phyloP scores from a whole-genome alignment of 257 asterid genomes.

The Rhazya stricta region DNA sequence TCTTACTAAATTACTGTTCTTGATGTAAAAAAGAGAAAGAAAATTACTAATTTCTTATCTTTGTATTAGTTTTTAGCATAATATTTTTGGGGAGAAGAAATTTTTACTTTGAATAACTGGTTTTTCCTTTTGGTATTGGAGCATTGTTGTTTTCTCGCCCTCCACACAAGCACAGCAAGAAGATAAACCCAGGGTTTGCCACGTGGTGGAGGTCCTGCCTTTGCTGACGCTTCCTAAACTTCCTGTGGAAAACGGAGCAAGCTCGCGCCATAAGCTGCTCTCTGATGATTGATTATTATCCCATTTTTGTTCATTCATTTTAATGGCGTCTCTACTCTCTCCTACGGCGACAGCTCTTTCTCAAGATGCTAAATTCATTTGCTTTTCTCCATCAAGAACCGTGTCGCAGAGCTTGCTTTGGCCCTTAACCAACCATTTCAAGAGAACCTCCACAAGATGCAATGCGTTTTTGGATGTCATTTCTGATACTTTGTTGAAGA shows the following conservation, averaged over 20 bases:
- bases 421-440: slow-evolving; percentile 24
- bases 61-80: too few species aligned
- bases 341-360: slow-evolving; percentile 29
- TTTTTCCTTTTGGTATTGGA: not conserved
- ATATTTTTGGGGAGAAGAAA: not conserved
- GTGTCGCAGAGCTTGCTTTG: slow-evolving; percentile 14
- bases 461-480: slow-evolving; percentile 47
- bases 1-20: too few species aligned
- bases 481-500: slow-evolving; percentile 30
- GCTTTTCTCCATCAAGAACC: slow-evolving; percentile 24
- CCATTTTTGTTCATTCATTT: not conserved
- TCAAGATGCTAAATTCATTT: slow-evolving; percentile 40
- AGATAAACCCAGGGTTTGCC: slow-evolving; percentile 46
- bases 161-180: slow-evolving; percentile 41
- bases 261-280: slow-evolving; percentile 7
- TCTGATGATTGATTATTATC: slow-evolving; percentile 1
- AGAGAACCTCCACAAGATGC: slow-evolving; percentile 34
- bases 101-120: not conserved
- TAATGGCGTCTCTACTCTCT: slow-evolving; percentile 69
- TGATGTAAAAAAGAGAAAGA: too few species aligned
- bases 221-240: slow-evolving; percentile 24
- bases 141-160: slow-evolving; percentile 51
- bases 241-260: not conserved
- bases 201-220: slow-evolving; percentile 45
- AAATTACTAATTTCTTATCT: too few species aligned